Base-by-base conservation (phyloP, 352 stramenopile genomes). In the Phytophthora pini region DNA sequence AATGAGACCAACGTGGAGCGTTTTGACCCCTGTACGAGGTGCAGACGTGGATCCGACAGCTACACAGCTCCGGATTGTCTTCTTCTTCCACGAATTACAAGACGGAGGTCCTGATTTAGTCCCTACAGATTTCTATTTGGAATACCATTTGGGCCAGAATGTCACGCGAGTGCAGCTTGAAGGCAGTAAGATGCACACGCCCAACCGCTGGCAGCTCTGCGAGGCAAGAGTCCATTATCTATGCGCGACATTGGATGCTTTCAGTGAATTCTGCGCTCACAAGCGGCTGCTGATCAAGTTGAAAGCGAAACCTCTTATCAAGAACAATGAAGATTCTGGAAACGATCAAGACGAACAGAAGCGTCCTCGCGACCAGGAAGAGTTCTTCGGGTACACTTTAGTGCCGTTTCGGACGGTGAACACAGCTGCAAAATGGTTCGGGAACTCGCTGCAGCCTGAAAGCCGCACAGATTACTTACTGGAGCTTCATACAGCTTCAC, bases 81-180 rank as follows among this genome's bases (percentile, higher is more conserved):
- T 95, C 45, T 91, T 95, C 68, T 95, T 95, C 52, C 84, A 95
- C 47, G 87, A 95, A 52, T 61, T 95, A 2, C 87, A 95, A 49
- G 87, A 95, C 48, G 84, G 72, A 31, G 81, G 84, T 0, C 78
- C 77, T 0, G 48, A 81, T 1, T 61, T 91, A 32, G 63, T 67
- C 5, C 77, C 84, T 1, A 84, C 80, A 0, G 82, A 93, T 17
- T 95, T 92, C 24, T 90, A 82, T 48, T 70, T 93, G 29, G 84
- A 92, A 41, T 95, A 95, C 45, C 84, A 93, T 40, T 54, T 95
- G 5, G 87, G 84, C 0, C 87, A 95, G 60, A 48, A 64, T 22
- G 73, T 92, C 27, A 76, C 62, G 9, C 72, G 67, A 20, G 52
- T 95, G 11, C 65, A 89, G 43, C 79, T 95, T 17, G 84, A 93